A percentile compares a stretch with the other conserved stretches of the same genome.
Conservation (phyloP, 192 early-diverging fungal genomes). For the Coemansia sp. region DNA sequence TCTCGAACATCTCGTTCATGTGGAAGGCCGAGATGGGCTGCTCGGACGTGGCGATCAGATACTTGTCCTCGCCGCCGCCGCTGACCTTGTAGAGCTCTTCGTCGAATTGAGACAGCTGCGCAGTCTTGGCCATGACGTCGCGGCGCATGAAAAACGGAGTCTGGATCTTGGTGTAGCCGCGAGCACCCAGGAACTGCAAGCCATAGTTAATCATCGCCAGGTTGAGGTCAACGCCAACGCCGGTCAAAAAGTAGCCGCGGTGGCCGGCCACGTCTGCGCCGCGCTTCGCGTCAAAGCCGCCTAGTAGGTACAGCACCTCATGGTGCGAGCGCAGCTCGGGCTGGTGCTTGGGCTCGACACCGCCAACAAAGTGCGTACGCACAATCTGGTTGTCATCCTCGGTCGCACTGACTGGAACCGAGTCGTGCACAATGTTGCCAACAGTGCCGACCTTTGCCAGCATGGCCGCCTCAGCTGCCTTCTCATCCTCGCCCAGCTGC, state of each 20-base stretch:
- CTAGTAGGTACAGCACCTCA: conserved; percentile 89
- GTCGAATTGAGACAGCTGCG: conserved; percentile 96
- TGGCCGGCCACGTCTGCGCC: conserved; percentile 96
- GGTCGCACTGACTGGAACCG: conserved; percentile 80
- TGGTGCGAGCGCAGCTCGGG: conserved; percentile 79
- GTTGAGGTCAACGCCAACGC: conserved; percentile 93
- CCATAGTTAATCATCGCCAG: conserved; percentile 96
- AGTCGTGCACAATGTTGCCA: conserved; percentile 95
- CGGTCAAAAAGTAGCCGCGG: conserved; percentile 97
- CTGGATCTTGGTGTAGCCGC: conserved; percentile 88
- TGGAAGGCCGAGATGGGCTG: conserved; percentile 98
- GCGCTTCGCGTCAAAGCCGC: conserved; percentile 84
- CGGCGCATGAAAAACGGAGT: conserved; percentile 99
- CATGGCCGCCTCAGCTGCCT: conserved; percentile 71
- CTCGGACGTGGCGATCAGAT: conserved; percentile 97
- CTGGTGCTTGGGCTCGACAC: conserved; percentile 59
- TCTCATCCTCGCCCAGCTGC: conserved; percentile 65
- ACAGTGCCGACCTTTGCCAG: conserved; percentile 83
- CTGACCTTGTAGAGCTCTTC: conserved; percentile 95
- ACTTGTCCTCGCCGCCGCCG: conserved; percentile 87
- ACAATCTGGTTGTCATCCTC: conserved; percentile 80
- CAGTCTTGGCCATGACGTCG: conserved; percentile 97
- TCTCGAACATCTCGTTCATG: conserved; percentile 91
- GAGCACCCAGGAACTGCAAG: conserved; percentile 80
- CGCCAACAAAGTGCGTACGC: conserved; percentile 61